Base-by-base conservation (phyloP, 192 early-diverging fungal genomes). In the Jimgerdemannia lactiflua region DNA sequence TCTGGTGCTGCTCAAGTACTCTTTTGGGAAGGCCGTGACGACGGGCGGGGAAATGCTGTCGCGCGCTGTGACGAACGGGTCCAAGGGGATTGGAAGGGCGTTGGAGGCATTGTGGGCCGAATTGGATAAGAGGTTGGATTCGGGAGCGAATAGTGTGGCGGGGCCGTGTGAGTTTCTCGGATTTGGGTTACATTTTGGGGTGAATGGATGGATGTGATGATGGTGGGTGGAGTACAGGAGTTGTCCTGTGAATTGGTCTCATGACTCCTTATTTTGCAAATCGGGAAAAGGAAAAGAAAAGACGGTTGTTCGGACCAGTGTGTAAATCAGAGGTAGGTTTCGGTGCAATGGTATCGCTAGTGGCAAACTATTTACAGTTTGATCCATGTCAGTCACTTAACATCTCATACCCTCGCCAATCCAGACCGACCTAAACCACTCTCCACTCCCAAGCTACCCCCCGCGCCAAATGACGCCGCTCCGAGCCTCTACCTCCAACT, bases 11-110 rank as follows among this genome's bases (percentile, higher is more conserved):
- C 59, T 85, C 40, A 75, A 83, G 49, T 78, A 88, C 44, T 79
- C 84, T 3, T 78, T 88, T 10, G 80, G 82, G 43, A 88, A 85
- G 65, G 86, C 86, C 4, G 80, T 88, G 83, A 79, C 86, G 3
- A 80, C 77, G 6, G 83, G 86, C 41, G 71, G 79, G 4, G 71
- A 70, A 6, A 59, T 75, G 17, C 65, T 84, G n/a, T 82, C 82
- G 0, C 83, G 84, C 39, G 86, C 85, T 2, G 85, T 88, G 17
- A 79, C 77, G 9, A 78, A 69, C 64, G 81, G 81, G 17, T 20
- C 77, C 42, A 71, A 64, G 8, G 69, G 64, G 19, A 43, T 82
- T 18, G 40, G 76, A 39, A 74, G 74, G 49, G 81, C 77, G 3
- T 72, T 82, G 9, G 81, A 82, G 71, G 77, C 77, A 4, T 54